These are phyloP conservation scores for Monosporozyma aquatica DNA, from an alignment of 805 yeast genomes.

Conservation along the genomic window DNA sequence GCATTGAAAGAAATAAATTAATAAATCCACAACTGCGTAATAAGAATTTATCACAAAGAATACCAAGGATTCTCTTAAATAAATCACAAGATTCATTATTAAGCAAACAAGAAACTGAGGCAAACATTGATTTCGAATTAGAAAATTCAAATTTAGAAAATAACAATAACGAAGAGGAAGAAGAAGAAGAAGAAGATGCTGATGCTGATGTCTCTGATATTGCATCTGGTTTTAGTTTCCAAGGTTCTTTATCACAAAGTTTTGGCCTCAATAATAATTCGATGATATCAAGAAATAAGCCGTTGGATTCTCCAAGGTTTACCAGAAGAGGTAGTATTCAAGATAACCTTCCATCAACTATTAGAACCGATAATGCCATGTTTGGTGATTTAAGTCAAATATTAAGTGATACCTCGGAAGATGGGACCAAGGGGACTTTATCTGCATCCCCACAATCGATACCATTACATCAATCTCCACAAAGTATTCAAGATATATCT, in stretches of 20 bases:
- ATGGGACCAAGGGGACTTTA: neutral
- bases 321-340: slow-evolving; percentile 11
- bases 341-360: slow-evolving; percentile 24
- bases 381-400: slow-evolving; percentile 23
- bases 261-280: slow-evolving; percentile 26
- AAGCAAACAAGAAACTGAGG: slow-evolving; percentile 2
- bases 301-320: slow-evolving; percentile 3
- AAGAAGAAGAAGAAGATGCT: no score
- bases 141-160: slow-evolving; percentile 4
- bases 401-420: slow-evolving; percentile 8
- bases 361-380: slow-evolving; percentile 18
- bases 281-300: neutral
- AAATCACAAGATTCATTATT: slow-evolving; percentile 13
- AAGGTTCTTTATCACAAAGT: slow-evolving; percentile 11
- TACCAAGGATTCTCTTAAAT: slow-evolving; percentile 8
- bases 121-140: slow-evolving; percentile 5
- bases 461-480: neutral
- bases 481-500: neutral
- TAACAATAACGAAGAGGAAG: no score
- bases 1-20: slow-evolving; percentile 4
- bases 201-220: slow-evolving; percentile 11
- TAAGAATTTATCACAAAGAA: neutral
- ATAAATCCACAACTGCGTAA: neutral
- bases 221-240: slow-evolving; percentile 13
- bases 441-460: neutral